phyloP scores from a whole-genome alignment of 2,329 filamentous ascomycete genomes.

The Lecanicillium sp. region DNA sequence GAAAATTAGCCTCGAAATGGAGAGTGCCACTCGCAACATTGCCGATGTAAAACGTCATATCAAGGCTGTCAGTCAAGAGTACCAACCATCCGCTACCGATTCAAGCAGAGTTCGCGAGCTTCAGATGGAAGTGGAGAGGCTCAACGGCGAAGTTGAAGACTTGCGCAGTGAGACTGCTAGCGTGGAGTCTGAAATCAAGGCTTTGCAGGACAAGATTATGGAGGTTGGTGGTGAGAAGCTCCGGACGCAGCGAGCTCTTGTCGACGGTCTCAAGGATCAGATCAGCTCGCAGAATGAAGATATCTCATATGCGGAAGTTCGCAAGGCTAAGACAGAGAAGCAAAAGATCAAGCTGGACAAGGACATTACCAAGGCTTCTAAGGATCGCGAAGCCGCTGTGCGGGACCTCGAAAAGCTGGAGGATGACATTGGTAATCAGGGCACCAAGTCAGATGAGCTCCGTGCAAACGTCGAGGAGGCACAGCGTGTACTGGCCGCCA shows the following conservation, averaged over 20 bases:
- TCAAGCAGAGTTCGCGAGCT: slow-evolving; percentile 64
- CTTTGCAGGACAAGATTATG: slow-evolving; percentile 95
- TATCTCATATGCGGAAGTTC: slow-evolving; percentile 78
- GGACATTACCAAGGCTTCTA: slow-evolving; percentile 67
- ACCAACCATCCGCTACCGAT: slow-evolving; percentile 74
- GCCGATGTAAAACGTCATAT: slow-evolving; percentile 77
- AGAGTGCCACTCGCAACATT: slow-evolving; percentile 78
- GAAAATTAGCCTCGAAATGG: slow-evolving; percentile 81
- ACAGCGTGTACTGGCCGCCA: slow-evolving; percentile 66
- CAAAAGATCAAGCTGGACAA: slow-evolving; percentile 81
- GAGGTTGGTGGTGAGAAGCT: slow-evolving; percentile 92
- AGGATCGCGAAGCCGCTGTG: slow-evolving; percentile 66
- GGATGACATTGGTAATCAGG: slow-evolving; percentile 70
- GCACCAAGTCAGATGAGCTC: slow-evolving; percentile 64
- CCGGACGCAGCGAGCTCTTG: slow-evolving; percentile 80
- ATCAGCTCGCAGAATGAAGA: slow-evolving; percentile 74
- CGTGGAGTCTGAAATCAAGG: slow-evolving; percentile 88
- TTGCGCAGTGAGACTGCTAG: slow-evolving; percentile 80
- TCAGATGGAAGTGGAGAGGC: slow-evolving; percentile 67
- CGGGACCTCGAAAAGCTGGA: slow-evolving; percentile 72
- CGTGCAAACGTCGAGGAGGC: slow-evolving; percentile 72
- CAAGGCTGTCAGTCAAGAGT: slow-evolving; percentile 73
- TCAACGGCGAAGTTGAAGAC: slow-evolving; percentile 72
- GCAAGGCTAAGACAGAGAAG: slow-evolving; percentile 90
- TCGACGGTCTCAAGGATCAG: slow-evolving; percentile 81